These are phyloP conservation scores for Garcia nutans DNA, from an alignment of 345 rosid species.

Conservation along the genomic window DNA sequence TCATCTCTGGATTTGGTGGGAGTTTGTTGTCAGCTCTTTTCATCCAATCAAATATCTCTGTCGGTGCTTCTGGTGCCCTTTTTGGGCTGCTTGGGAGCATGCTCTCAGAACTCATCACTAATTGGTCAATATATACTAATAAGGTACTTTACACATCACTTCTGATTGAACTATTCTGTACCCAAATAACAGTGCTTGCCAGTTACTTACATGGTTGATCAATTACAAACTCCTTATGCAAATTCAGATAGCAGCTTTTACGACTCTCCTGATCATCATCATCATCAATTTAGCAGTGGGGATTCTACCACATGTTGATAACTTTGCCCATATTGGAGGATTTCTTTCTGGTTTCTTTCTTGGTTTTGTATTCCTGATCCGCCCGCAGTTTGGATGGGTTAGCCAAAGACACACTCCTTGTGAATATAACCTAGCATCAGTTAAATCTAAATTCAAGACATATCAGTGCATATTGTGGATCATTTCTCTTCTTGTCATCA, in stretches of 20 bases:
- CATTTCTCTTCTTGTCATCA: conserved; percentile 60
- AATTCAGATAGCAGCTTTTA: conserved; percentile 52
- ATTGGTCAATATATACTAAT: conserved; percentile 86
- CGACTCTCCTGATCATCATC: conserved; percentile 74
- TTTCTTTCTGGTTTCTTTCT: conserved; percentile 81
- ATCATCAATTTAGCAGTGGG: conserved; percentile 83
- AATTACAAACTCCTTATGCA: conserved; percentile 17
- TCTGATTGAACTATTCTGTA: background rate
- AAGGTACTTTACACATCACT: conserved; percentile 47
- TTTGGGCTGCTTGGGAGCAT: conserved; percentile 93
- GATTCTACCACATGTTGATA: conserved; percentile 91
- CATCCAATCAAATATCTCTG: conserved; percentile 73
- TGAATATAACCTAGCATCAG: conserved; percentile 25
- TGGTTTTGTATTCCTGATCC: conserved; percentile 81
- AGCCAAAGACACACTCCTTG: conserved; percentile 47
- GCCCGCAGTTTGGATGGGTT: conserved; percentile 88
- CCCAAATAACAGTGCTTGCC: background rate
- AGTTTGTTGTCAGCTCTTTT: conserved; percentile 88
- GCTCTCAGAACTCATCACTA: conserved; percentile 93
- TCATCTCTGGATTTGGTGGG: conserved; percentile 93
- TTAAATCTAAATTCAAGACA: conserved; percentile 56
- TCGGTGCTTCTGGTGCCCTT: conserved; percentile 96
- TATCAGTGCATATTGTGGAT: conserved; percentile 77
- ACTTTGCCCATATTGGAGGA: conserved; percentile 97
- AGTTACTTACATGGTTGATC: background rate